phyloP scores from a whole-genome alignment of 345 rosid genomes.

The Excoecaria agallocha region DNA sequence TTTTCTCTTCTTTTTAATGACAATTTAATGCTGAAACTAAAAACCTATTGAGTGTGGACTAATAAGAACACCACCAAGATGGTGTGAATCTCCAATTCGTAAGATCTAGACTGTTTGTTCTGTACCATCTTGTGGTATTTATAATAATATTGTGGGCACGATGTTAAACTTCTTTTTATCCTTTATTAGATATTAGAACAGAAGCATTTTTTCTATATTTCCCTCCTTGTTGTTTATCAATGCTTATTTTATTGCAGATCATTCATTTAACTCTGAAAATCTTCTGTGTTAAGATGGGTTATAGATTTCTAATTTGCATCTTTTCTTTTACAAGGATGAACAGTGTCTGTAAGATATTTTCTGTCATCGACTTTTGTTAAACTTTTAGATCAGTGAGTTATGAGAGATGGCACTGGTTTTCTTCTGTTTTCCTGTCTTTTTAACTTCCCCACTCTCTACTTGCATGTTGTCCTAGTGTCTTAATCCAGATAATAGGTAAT shows the following conservation, averaged over 20 bases:
- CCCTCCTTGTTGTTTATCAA: background rate
- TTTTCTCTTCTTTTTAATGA: background rate
- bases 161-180: background rate
- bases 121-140: background rate
- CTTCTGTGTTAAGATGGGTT: background rate
- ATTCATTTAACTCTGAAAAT: background rate
- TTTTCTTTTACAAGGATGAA: background rate
- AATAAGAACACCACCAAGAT: background rate
- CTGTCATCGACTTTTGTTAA: background rate
- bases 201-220: background rate
- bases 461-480: background rate
- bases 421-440: background rate
- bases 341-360: background rate
- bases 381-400: background rate
- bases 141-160: background rate
- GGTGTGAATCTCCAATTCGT: background rate
- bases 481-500: background rate
- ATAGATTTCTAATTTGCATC: background rate
- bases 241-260: background rate
- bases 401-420: background rate
- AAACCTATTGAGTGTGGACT: too few species aligned
- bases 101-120: background rate
- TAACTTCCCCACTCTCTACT: too few species aligned
- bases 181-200: background rate
- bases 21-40: background rate